Base-by-base conservation (phyloP, 2,329 filamentous ascomycete genomes). In the Orbilia blumenaviensis region DNA sequence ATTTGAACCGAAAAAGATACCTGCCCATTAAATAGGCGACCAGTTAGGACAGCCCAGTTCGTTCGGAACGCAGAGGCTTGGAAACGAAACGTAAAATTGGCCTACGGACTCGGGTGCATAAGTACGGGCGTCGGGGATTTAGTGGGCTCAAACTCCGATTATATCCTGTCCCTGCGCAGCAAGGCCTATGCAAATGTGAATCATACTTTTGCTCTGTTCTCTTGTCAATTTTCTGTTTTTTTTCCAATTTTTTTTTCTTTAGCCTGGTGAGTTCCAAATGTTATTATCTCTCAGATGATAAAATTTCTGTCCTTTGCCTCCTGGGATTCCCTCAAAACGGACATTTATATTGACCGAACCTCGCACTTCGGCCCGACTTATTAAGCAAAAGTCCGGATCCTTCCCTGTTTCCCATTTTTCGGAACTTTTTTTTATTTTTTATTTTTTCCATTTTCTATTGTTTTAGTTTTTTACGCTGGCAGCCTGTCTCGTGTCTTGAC, bases 91-190 rank as follows among this genome's bases (percentile, higher is more conserved):
- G 38, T 72, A 21, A 46, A 56, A 44, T 63, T 61, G 66, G 56
- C 32, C 50, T 58, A 48, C 71, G 71, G 71, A 32, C 14, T 75
- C 63, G 71, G 71, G 63, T 68, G 29, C 71, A 75, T 68, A 36
- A 73, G 21, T 8, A 36, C 44, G 56, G 29, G 71, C 71, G 71
- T 75, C 71, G 71, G 71, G 64, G 71, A 75, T 68, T 75, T 75
- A 63, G 56, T 58, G 16, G n/a, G 16, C 58, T 68, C 64, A 76
- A 76, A 76, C 64, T 69, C 72, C 72, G 72, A 76, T 41, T 75
- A 76, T 76, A 76, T 69, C 61, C 61, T 66, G 42, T 60, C 29
- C 46, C 58, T 63, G 72, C 60, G 69, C 62, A 63, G 61, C 62
- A 61, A 52, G 32, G 64, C 58, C 52, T 61, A 38, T 60, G 58